These are phyloP conservation scores for Syzygium aromaticum DNA, from an alignment of 345 rosid species.

Conservation along the genomic window DNA sequence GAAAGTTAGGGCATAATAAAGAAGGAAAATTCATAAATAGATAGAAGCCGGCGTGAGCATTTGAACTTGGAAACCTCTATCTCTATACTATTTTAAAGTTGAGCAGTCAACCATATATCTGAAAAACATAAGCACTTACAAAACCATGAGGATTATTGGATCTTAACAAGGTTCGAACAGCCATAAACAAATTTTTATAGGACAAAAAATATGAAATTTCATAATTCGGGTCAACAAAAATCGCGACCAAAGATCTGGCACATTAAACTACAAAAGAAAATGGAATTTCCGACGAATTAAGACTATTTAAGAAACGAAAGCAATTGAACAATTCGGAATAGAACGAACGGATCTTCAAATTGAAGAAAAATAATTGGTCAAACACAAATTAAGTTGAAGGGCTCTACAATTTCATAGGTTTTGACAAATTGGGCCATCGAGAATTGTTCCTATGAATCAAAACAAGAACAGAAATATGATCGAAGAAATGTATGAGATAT, in stretches of 20 bases:
- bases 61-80: neutral
- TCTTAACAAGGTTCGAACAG: too few relatives aligned
- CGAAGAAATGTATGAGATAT: neutral
- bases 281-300: neutral
- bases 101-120: neutral
- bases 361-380: neutral
- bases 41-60: neutral
- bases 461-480: neutral
- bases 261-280: neutral
- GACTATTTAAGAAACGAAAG: neutral
- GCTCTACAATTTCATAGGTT: too few relatives aligned
- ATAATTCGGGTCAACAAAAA: too few relatives aligned
- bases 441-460: neutral
- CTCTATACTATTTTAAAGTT: neutral
- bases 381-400: too few relatives aligned
- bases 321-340: neutral
- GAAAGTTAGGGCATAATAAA: too few relatives aligned
- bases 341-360: neutral
- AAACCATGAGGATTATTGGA: neutral
- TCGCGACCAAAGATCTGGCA: neutral
- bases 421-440: neutral
- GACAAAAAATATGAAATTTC: neutral
- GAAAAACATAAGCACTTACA: neutral
- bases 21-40: too few relatives aligned
- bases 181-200: neutral